Evolutionary conservation across 1,284 basidiomycete genomes (phyloP).

Genomic region (Pisolithus thermaeus): DNA sequence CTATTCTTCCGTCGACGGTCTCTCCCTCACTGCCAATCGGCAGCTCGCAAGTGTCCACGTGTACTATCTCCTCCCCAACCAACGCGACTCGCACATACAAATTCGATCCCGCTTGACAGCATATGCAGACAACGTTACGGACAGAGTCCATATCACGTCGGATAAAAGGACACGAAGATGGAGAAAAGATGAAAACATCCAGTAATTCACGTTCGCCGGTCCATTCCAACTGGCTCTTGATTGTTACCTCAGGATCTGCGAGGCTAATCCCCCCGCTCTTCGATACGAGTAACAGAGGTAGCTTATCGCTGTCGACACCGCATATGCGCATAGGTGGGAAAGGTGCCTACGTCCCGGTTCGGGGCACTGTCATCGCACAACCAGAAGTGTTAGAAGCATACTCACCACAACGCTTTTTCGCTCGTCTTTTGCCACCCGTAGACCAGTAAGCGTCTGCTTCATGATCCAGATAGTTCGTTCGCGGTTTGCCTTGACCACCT

Average conservation of each 20-base stretch:
- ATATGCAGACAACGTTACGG: slow-evolving; percentile 13
- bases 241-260: slow-evolving; percentile 37
- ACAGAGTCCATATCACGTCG: slow-evolving; percentile 16
- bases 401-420: slow-evolving; percentile 42
- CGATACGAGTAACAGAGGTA: slow-evolving; percentile 42
- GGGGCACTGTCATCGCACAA: slow-evolving; percentile 10
- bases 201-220: slow-evolving; percentile 28
- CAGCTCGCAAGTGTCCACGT: slow-evolving; percentile 19
- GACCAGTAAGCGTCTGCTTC: slow-evolving; percentile 47
- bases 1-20: neutral
- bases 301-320: slow-evolving; percentile 37
- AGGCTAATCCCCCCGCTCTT: slow-evolving; percentile 41
- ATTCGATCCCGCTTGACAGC: slow-evolving; percentile 10
- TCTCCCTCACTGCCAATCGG: slow-evolving; percentile 7
- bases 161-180: slow-evolving; percentile 40
- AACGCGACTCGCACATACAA: slow-evolving; percentile 19
- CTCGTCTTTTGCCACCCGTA: slow-evolving; percentile 33
- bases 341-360: slow-evolving; percentile 35
- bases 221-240: slow-evolving; percentile 32
- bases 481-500: slow-evolving; percentile 34
- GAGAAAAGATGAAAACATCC: slow-evolving; percentile 42
- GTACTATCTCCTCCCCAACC: slow-evolving; percentile 16
- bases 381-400: slow-evolving; percentile 1
- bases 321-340: slow-evolving; percentile 40
- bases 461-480: slow-evolving; percentile 57